Conservation (phyloP, 768 basidiomycete species). For the Porpolomopsis calyptriformis region DNA sequence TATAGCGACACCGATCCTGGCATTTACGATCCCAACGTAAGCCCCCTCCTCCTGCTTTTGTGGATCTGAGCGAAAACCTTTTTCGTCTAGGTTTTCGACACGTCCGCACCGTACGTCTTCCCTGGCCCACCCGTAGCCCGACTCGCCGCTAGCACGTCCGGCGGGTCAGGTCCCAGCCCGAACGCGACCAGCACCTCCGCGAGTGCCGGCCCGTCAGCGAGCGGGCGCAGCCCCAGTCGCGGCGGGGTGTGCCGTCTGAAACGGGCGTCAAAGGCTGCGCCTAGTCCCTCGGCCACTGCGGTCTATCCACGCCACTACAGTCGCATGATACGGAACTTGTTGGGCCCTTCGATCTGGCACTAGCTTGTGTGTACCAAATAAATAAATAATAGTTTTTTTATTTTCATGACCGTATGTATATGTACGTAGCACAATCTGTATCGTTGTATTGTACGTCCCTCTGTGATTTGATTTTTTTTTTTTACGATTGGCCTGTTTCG, state of each 20-base stretch:
- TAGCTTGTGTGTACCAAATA: not conserved
- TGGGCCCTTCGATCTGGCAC: not conserved
- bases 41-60: conserved; percentile 6
- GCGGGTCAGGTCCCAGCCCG: conserved; percentile 5
- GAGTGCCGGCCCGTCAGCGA: conserved; percentile 1
- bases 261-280: conserved; percentile 2
- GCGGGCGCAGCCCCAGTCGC: not conserved
- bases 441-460: too few relatives aligned
- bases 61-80: conserved; percentile 2
- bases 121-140: conserved; percentile 43
- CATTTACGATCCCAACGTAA: conserved; percentile 46
- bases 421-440: too few relatives aligned
- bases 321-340: conserved; percentile 22
- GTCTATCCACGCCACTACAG: conserved; percentile 18
- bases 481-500: too few relatives aligned
- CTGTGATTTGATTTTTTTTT: too few relatives aligned
- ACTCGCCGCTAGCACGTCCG: conserved; percentile 2
- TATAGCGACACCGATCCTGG: conserved; percentile 65
- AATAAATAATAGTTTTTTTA: too few relatives aligned
- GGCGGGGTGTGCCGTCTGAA: not conserved
- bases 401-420: too few relatives aligned
- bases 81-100: conserved; percentile 21
- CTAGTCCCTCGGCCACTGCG: not conserved
- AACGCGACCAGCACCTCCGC: not conserved
- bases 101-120: conserved; percentile 27